Conservation (phyloP, 306 rosid genomes). For the Lupinus albus region DNA sequence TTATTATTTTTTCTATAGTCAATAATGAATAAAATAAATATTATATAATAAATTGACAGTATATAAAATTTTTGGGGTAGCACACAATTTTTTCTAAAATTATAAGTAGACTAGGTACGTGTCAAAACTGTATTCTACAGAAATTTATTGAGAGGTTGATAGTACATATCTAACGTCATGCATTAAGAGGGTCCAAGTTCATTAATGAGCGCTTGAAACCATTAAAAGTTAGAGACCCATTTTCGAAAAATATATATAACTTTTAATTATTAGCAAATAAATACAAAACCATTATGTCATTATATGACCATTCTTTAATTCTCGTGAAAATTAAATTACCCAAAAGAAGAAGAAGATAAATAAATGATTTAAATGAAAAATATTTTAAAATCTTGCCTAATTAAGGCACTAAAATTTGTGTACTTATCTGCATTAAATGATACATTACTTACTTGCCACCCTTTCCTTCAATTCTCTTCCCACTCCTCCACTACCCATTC, state of each 20-base stretch:
- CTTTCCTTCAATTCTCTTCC: constrained; percentile 65
- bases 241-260: not conserved
- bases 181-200: constrained; percentile 45
- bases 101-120: too few species aligned
- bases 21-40: too few species aligned
- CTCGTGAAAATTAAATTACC: constrained; percentile 31
- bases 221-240: constrained; percentile 37
- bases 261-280: not conserved
- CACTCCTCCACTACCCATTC: constrained; percentile 63
- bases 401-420: constrained; percentile 45
- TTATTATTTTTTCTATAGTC: too few species aligned
- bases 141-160: constrained; percentile 40
- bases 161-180: constrained; percentile 50
- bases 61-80: too few species aligned
- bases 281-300: constrained; percentile 22
- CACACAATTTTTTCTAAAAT: too few species aligned
- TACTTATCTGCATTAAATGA: constrained; percentile 62
- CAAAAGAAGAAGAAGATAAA: constrained; percentile 29
- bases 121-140: constrained; percentile 47
- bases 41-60: too few species aligned
- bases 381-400: constrained; percentile 16
- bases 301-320: constrained; percentile 34
- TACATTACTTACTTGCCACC: constrained; percentile 61
- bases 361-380: constrained; percentile 1
- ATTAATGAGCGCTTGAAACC: constrained; percentile 48